Conservation (phyloP, 805 yeast species). For the Lipomyces anomalus region DNA sequence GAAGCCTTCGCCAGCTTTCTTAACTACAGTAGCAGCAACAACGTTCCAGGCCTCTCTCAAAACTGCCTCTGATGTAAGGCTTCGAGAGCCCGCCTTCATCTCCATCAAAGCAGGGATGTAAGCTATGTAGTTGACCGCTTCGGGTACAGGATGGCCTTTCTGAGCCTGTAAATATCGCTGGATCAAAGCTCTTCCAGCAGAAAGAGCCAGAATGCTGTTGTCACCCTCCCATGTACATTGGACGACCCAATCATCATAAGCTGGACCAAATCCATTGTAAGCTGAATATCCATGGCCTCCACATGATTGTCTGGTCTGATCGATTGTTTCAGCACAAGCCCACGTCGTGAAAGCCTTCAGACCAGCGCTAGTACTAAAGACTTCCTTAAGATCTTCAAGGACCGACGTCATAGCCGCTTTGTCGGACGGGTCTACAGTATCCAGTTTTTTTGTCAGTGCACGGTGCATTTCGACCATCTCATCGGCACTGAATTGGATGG, state of each 20-base stretch:
- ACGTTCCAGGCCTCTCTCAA: constrained; percentile 35
- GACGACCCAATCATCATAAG: constrained; percentile 90
- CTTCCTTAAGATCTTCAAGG: constrained; percentile 61
- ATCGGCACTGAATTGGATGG: constrained; percentile 65
- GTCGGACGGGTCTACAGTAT: constrained; percentile 36
- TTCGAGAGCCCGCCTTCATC: constrained; percentile 12
- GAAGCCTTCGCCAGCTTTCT: constrained; percentile 33
- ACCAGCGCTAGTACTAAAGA: constrained; percentile 81
- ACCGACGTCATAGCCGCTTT: constrained; percentile 46
- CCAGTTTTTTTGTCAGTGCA: constrained; percentile 48
- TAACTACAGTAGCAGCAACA: constrained; percentile 33
- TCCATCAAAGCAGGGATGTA: constrained; percentile 6
- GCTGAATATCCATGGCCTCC: constrained; percentile 96
- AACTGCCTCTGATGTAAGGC: constrained; percentile 16
- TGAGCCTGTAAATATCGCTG: constrained; percentile 41
- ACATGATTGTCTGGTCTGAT: constrained; percentile 86
- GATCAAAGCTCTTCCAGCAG: constrained; percentile 73
- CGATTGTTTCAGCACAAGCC: constrained; percentile 73
- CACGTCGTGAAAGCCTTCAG: constrained; percentile 87
- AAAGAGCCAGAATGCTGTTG: constrained; percentile 76
- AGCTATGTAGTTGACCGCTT: constrained; percentile 43
- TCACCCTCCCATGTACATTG: constrained; percentile 99
- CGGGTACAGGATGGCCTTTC: constrained; percentile 43
- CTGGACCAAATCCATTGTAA: constrained; percentile 87
- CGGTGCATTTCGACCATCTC: constrained; percentile 52